Percentiles rank a stretch among this genome's conserved stretches.
These are phyloP conservation scores for Nemophila menziesii DNA, from an alignment of 257 asterid genomes.

Conservation along the genomic window DNA sequence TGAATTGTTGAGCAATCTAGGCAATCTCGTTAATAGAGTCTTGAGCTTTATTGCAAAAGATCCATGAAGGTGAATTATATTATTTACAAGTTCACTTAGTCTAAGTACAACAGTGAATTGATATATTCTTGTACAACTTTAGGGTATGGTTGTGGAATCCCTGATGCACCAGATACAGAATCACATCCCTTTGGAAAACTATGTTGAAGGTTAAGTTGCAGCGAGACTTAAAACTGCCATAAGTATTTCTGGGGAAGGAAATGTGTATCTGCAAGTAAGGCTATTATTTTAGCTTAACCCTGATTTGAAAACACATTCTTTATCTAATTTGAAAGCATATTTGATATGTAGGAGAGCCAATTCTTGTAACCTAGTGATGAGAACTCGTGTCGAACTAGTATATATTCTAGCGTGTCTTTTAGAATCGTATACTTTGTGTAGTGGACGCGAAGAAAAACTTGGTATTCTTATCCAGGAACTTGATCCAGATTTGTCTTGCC, in stretches of 20 bases:
- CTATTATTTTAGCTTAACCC: slow-evolving; percentile 1
- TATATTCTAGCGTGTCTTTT: slow-evolving; percentile 82
- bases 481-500: too few relatives aligned
- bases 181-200: slow-evolving; percentile 53
- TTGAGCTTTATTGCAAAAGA: slow-evolving; percentile 91
- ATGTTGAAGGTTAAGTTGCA: slow-evolving; percentile 75
- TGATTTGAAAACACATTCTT: neutral
- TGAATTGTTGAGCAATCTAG: slow-evolving; percentile 80
- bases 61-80: slow-evolving; percentile 36
- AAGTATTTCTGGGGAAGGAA: slow-evolving; percentile 86
- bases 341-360: slow-evolving; percentile 75
- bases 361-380: slow-evolving; percentile 79
- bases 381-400: slow-evolving; percentile 79
- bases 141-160: slow-evolving; percentile 86
- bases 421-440: slow-evolving; percentile 91
- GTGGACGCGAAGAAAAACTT: too few relatives aligned
- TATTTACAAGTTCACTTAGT: too few relatives aligned
- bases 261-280: slow-evolving; percentile 80
- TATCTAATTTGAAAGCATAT: neutral
- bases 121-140: slow-evolving; percentile 13
- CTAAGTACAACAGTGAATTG: neutral
- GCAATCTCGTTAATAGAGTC: slow-evolving; percentile 84
- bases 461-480: too few relatives aligned
- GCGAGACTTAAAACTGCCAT: slow-evolving; percentile 90
- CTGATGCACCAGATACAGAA: slow-evolving; percentile 62